Base-by-base conservation (phyloP, 441 rosid genomes). In the Erodium texanum region DNA sequence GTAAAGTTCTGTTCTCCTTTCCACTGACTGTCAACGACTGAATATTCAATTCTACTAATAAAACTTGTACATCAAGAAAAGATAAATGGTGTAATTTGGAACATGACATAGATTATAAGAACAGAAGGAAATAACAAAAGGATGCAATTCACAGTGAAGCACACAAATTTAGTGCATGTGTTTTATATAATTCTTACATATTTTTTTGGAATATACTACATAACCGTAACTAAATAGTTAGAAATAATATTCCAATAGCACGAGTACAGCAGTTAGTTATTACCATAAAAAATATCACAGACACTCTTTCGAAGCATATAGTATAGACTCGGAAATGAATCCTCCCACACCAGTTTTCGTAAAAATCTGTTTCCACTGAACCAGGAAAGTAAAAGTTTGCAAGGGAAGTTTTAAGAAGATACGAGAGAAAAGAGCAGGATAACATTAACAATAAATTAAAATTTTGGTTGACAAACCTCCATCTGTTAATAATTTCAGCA, bases 311-410 rank as follows among this genome's bases (percentile, higher is more conserved):
- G 87, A 70, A 89, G 83, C 90, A 86, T 78, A 81, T 79, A 90
- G 78, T 84, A 95, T 23, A 95, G 86, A 85, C 89, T 89, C 54
- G 86, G 92, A 82, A 92, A 90, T 67, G 98, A 92, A 66, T 95
- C 98, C 84, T 85, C 90, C 99, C 99, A 95, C 23, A 81, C 86
- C 66, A 70, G 70, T 23, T 81, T 87, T 69, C 99, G 81, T 69
- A 78, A 78, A 90, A 89, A 78, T 84, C 95, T 81, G 74, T 76
- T 73, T 83, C 86, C 80, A 77, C 86, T 87, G 73, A 64, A 73
- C 45, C 78, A 65, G 77, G 81, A 72, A 78, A 36, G 62, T 61
- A 56, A 23, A 48, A 56, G 36, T 69, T 68, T 67, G n/a, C 68
- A 45, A 56, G 16, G 24, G 63, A 15, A 22, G 3, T 24, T 20